These are phyloP conservation scores for Coleophoma eucalyptorum DNA, from an alignment of 2,329 filamentous ascomycete species.

Conservation along the genomic window DNA sequence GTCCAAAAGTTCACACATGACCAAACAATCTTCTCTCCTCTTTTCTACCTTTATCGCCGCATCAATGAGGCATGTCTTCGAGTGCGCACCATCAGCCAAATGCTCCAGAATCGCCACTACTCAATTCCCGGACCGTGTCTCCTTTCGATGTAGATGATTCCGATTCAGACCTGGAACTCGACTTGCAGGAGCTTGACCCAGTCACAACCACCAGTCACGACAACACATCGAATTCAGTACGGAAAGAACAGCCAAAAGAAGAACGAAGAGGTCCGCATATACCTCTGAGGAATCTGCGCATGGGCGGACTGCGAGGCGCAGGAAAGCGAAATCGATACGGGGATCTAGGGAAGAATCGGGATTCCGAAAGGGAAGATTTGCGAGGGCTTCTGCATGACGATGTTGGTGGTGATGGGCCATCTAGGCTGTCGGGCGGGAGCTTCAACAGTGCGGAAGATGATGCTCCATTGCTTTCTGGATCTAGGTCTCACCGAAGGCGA, in stretches of 20 bases:
- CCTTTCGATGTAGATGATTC: slow-evolving; percentile 56
- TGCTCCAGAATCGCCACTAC: slow-evolving; percentile 54
- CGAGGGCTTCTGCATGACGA: slow-evolving; percentile 63
- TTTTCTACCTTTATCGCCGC: slow-evolving; percentile 14
- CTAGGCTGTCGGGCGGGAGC: slow-evolving; percentile 57
- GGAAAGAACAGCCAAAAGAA: slow-evolving; percentile 21
- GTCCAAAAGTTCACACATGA: background rate
- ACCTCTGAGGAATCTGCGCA: slow-evolving; percentile 67
- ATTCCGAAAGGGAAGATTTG: slow-evolving; percentile 61
- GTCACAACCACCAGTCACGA: slow-evolving; percentile 22
- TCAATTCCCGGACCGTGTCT: slow-evolving; percentile 1
- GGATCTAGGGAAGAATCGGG: slow-evolving; percentile 52
- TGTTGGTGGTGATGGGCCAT: slow-evolving; percentile 41
- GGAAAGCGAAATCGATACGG: slow-evolving; percentile 51
- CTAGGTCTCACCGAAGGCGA: slow-evolving; percentile 19
- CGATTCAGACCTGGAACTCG: slow-evolving; percentile 72
- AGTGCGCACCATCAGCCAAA: slow-evolving; percentile 27
- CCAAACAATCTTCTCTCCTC: background rate
- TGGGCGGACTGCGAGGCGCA: slow-evolving; percentile 56
- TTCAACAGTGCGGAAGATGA: slow-evolving; percentile 60
- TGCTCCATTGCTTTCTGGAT: slow-evolving; percentile 61
- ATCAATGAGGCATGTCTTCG: slow-evolving; percentile 33
- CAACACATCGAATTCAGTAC: slow-evolving; percentile 17
- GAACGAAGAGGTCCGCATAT: slow-evolving; percentile 41
- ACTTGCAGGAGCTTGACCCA: slow-evolving; percentile 77